Evolutionary conservation across 2,329 filamentous ascomycete species (phyloP), one percentile per base, ranked within the genome.

Genomic region (Teratosphaeria zuluensis): DNA sequence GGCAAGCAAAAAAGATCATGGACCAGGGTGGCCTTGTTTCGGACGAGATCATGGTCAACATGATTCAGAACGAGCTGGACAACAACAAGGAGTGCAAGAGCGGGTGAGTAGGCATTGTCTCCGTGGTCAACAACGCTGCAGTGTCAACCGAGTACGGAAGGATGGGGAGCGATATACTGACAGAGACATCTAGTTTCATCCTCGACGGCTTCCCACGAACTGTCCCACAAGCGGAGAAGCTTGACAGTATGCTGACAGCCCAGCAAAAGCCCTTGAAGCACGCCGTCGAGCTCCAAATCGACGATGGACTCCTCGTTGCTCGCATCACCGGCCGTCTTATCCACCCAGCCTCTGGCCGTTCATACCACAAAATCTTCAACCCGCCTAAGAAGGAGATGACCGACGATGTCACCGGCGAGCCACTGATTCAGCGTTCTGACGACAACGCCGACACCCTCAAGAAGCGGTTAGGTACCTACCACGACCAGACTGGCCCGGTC

Each of bases 1-100:
- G 89, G 73, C 91, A 96, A 81, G 94, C 94, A 66, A 99, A 99
- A 87, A 97, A 97, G 86, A 99, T 99, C 77, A 99, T 99, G 94
- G 94, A 99, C 74, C 88, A 92, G 75, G 94, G 94, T 69, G 92
- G 92, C 68, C 85, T 99, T 60, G 94, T 99, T 75, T 95, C 91
- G 76, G 94, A 99, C 77, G 92, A 97, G 74, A 99, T 99, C 74
- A 92, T 99, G 84, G 89, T 99, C 76, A 91, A 92, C 77, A 99
- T 99, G 94, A 99, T 99, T 81, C 92, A 94, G 85, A 89, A 87
- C 75, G 92, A 99, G 82, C 84, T 99, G 56, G 89, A 95, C 71
- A 88, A 83, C 78, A 99, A 99, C 81, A 78, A 84, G 71, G 92
- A 99, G 80, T 99, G 94, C 84, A 89, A 89, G 80, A 92, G 92